A percentile compares a stretch with the other conserved stretches of the same genome.
Conservation (phyloP, 768 basidiomycete species). For the Xerocomus potaroensis region DNA sequence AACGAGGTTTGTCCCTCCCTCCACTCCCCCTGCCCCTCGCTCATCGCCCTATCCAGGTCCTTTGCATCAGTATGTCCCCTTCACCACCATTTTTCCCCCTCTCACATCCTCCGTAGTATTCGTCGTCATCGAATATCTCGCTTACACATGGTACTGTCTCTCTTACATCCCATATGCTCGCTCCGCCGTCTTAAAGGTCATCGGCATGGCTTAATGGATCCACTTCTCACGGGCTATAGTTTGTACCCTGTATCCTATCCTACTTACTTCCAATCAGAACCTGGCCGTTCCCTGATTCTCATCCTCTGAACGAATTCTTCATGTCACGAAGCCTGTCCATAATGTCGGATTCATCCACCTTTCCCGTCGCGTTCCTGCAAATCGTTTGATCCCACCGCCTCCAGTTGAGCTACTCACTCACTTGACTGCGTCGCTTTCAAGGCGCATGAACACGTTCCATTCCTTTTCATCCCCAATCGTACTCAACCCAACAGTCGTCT, state of each 20-base stretch:
- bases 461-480: conserved; percentile 92
- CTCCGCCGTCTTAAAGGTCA: conserved; percentile 59
- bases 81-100: background rate
- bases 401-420: conserved; percentile 32
- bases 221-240: too few species aligned
- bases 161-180: conserved; percentile 93
- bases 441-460: conserved; percentile 95
- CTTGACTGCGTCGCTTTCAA: conserved; percentile 59
- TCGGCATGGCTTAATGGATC: conserved; percentile 45
- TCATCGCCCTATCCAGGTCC: conserved; percentile 37
- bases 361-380: conserved; percentile 47
- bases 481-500: conserved; percentile 71
- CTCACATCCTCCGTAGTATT: conserved; percentile 51
- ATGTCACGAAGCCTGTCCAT: conserved; percentile 74
- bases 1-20: conserved; percentile 50
- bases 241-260: too few species aligned
- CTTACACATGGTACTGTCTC: conserved; percentile 84
- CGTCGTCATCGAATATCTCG: conserved; percentile 87
- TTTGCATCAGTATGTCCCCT: conserved; percentile 56
- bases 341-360: conserved; percentile 42
- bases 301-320: conserved; percentile 84
- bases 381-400: background rate
- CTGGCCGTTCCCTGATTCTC: too few species aligned
- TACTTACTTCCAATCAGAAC: background rate
- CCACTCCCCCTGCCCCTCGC: background rate